Evolutionary conservation across 352 stramenopile genomes (phyloP), one percentile per base, ranked within the genome.

Genomic region (Globisporangium solare): DNA sequence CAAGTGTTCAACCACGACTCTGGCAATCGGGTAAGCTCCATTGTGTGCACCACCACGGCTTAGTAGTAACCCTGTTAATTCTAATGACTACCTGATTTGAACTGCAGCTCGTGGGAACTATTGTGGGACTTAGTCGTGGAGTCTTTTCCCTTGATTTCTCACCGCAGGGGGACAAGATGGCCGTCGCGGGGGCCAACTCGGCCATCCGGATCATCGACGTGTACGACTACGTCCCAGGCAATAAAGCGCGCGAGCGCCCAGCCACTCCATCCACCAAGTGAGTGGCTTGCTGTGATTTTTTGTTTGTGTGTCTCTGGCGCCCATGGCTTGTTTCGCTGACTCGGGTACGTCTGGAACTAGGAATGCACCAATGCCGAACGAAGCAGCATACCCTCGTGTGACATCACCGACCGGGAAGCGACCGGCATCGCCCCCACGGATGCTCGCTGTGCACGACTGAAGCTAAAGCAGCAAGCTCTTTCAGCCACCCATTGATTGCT

Each of bases 161-260:
- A 11, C 70, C 82, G 0, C 54, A 65, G 8, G 81, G 76, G 21
- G 75, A 90, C 61, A 95, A 95, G 56, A 77, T 96, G 62, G 86
- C 90, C 3, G 85, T 96, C 31, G 86, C 78, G 24, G 85, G 88
- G 4, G 88, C 84, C 14, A 86, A 96, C 50, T 69, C 83, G 8
- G 85, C 86, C 8, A 95, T 96, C 66, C 82, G 88, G 24, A 94
- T 96, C 62, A 94, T 96, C 49, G 85, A 95, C 57, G 77, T 96
- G 22, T 86, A 93, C 62, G 81, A 94, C 62, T 76, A 86, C 45
- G 54, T 86, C 35, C 74, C 76, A 14, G 76, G 78, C 27, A 78
- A 89, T 51, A 91, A 84, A 48, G 70, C 58, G 7, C 80, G 84
- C 39, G 84, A 94, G 51, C 73, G 77, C 17, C 82, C 82, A 1